phyloP scores from a whole-genome alignment of 768 basidiomycete species.

The Paxillus rubicundulus region DNA sequence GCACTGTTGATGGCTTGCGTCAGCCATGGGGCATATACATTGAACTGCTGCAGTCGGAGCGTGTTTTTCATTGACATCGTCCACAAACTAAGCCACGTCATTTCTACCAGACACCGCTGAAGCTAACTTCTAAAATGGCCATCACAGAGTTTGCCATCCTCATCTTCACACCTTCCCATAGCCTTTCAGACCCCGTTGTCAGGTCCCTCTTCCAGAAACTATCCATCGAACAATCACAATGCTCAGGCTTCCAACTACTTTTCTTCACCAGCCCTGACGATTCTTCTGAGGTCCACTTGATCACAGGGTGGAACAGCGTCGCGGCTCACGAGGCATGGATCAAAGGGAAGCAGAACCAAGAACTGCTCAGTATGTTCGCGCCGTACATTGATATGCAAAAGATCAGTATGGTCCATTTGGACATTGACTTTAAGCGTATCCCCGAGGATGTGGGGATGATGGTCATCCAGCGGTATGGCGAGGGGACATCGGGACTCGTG shows the following conservation, averaged over 20 bases:
- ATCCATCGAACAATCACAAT: conserved; percentile 36
- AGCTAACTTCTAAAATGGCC: conserved; percentile 29
- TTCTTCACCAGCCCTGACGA: conserved; percentile 32
- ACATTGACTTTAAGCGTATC: conserved; percentile 37
- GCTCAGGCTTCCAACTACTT: conserved; percentile 41
- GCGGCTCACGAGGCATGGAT: conserved; percentile 44
- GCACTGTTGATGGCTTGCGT: conserved; percentile 4
- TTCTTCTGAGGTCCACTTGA: conserved; percentile 32
- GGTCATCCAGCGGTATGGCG: conserved; percentile 9
- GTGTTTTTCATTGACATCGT: background rate
- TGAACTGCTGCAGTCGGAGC: background rate
- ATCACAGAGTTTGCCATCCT: conserved; percentile 45
- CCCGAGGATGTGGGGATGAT: conserved; percentile 7
- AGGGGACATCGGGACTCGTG: background rate
- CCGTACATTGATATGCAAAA: conserved; percentile 29
- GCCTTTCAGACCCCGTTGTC: conserved; percentile 29
- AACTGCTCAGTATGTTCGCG: conserved; percentile 31
- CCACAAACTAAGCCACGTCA: too few relatives aligned
- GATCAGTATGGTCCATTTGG: conserved; percentile 38
- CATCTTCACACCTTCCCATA: conserved; percentile 31
- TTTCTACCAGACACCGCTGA: background rate
- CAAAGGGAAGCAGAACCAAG: conserved; percentile 38
- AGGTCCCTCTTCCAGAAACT: conserved; percentile 31
- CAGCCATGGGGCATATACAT: background rate
- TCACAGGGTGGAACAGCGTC: conserved; percentile 46